Conservation (phyloP, 768 basidiomycete species). For the Lentinula edodes region DNA sequence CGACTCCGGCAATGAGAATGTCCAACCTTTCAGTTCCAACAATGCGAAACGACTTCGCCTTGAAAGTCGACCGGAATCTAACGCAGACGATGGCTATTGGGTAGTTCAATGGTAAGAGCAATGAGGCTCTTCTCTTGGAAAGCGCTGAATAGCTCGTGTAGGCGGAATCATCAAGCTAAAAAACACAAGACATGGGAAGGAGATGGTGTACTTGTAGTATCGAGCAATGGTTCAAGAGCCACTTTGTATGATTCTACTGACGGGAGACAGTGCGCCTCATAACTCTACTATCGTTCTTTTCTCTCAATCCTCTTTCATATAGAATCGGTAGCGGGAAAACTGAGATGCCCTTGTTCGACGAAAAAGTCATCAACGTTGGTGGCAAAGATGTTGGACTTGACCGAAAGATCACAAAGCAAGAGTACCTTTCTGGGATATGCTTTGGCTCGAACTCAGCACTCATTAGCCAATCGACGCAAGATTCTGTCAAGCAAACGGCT, state of each 20-base stretch:
- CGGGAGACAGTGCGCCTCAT: conserved; percentile 52
- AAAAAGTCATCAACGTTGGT: conserved; percentile 31
- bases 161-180: conserved; percentile 65
- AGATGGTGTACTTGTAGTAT: conserved; percentile 58
- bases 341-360: conserved; percentile 33
- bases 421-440: conserved; percentile 61
- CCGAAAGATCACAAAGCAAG: conserved; percentile 42
- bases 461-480: neutral
- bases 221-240: conserved; percentile 31
- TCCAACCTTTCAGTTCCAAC: neutral
- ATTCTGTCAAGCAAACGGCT: neutral
- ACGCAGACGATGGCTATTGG: conserved; percentile 46
- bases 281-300: neutral
- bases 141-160: conserved; percentile 14
- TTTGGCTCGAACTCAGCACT: conserved; percentile 32
- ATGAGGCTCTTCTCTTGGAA: neutral
- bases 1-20: neutral
- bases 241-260: conserved; percentile 52
- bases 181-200: conserved; percentile 94
- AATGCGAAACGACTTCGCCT: neutral
- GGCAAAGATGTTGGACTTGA: conserved; percentile 67
- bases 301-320: neutral
- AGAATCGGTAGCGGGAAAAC: conserved; percentile 52
- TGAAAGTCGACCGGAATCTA: neutral
- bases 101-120: conserved; percentile 69